Conservation (phyloP, 2,329 filamentous ascomycete genomes). For the Curvularia sp. region DNA sequence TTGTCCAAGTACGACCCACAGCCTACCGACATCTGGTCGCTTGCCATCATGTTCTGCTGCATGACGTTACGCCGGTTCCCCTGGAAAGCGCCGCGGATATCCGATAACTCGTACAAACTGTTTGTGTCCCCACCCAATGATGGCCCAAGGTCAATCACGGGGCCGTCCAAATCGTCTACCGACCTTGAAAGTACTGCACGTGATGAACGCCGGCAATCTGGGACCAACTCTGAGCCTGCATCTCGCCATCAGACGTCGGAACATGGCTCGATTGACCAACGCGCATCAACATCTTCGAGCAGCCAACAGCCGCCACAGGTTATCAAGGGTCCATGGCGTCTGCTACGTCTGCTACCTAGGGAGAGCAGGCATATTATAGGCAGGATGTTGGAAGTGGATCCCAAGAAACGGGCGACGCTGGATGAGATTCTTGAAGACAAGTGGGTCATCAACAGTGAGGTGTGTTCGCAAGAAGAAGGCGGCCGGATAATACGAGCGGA, state of each 20-base stretch:
- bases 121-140: constrained; percentile 83
- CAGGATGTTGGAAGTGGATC: constrained; percentile 89
- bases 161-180: constrained; percentile 41
- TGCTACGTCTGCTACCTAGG: constrained; percentile 83
- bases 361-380: constrained; percentile 91
- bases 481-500: constrained; percentile 75
- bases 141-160: constrained; percentile 43
- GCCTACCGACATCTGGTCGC: constrained; percentile 94
- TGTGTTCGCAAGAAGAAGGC: constrained; percentile 80
- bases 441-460: constrained; percentile 85
- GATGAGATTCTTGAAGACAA: constrained; percentile 85
- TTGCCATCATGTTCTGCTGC: constrained; percentile 98
- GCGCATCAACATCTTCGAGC: constrained; percentile 28
- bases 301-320: constrained; percentile 63
- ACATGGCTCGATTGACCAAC: constrained; percentile 22
- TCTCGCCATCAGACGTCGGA: constrained; percentile 49
- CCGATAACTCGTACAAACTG: constrained; percentile 93
- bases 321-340: constrained; percentile 90
- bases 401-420: constrained; percentile 81
- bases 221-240: constrained; percentile 51
- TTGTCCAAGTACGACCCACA: constrained; percentile 91
- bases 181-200: constrained; percentile 50
- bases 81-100: constrained; percentile 92
- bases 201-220: constrained; percentile 36
- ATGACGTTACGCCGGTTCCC: constrained; percentile 96